Conservation (phyloP, 2,329 filamentous ascomycete genomes). For the Talaromyces sp. region DNA sequence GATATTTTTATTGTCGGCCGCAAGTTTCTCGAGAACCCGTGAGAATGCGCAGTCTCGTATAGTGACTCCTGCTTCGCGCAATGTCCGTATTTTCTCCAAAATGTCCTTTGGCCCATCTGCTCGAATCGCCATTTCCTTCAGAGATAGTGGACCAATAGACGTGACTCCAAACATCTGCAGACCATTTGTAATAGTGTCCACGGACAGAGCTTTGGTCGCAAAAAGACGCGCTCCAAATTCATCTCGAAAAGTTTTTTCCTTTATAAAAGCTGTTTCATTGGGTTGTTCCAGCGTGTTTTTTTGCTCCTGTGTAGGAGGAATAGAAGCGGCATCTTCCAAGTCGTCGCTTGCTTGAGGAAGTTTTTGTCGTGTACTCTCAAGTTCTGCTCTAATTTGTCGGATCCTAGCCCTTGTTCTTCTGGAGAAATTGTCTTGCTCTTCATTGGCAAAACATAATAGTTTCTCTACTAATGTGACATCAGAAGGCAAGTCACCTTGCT, state of each 20-base stretch:
- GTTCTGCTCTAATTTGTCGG: conserved; percentile 1
- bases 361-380: conserved; percentile 4
- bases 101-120: conserved; percentile 53
- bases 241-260: conserved; percentile 55
- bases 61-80: conserved; percentile 58
- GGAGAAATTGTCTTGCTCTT: conserved; percentile 22
- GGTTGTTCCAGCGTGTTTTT: conserved; percentile 2
- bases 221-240: conserved; percentile 73
- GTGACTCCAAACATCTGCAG: conserved; percentile 65
- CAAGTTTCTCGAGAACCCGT: conserved; percentile 59
- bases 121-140: conserved; percentile 70
- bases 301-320: conserved; percentile 5
- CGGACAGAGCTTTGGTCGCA: conserved; percentile 66
- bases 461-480: conserved; percentile 32
- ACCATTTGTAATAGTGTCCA: conserved; percentile 66
- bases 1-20: conserved; percentile 48
- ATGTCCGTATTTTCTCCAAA: conserved; percentile 52
- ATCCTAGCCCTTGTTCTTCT: conserved; percentile 3
- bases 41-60: conserved; percentile 60
- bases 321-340: not conserved
- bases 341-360: conserved; percentile 13
- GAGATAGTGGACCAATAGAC: conserved; percentile 65
- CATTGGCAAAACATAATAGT: conserved; percentile 34
- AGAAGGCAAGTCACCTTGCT: conserved; percentile 37
- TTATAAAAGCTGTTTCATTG: conserved; percentile 7